phyloP scores from a whole-genome alignment of 192 early-diverging fungal genomes.

The Phlyctochytrium bullatum region DNA sequence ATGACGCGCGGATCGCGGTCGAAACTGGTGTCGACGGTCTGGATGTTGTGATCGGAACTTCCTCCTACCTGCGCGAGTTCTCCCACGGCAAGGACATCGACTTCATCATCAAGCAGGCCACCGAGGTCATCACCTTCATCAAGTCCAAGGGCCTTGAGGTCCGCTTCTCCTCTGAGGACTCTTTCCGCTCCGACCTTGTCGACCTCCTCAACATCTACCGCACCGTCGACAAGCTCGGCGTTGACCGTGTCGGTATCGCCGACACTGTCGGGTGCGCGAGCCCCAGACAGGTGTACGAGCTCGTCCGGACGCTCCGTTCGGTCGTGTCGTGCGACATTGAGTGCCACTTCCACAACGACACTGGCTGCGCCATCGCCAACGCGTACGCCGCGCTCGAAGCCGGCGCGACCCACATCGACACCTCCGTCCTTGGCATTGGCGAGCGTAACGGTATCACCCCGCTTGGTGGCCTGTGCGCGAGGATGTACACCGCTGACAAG shows the following conservation, averaged over 20 bases:
- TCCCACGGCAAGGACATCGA: conserved; percentile 99
- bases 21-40: conserved; percentile 97
- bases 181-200: conserved; percentile 95
- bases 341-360: conserved; percentile 99
- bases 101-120: conserved; percentile 93
- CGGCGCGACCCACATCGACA: conserved; percentile 98
- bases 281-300: conserved; percentile 96
- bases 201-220: conserved; percentile 96
- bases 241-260: conserved; percentile 97
- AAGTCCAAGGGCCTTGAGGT: conserved; percentile 95
- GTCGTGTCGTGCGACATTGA: conserved; percentile 99
- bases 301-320: conserved; percentile 90
- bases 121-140: conserved; percentile 94
- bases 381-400: conserved; percentile 95
- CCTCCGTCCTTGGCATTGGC: conserved; percentile 95
- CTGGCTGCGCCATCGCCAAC: conserved; percentile 98
- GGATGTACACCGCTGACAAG: conserved; percentile 88
- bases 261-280: conserved; percentile 99
- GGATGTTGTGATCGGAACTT: conserved; percentile 97
- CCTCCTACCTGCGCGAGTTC: conserved; percentile 93
- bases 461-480: conserved; percentile 89
- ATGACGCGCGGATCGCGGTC: conserved; percentile 93
- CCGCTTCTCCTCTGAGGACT: conserved; percentile 97
- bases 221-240: conserved; percentile 95
- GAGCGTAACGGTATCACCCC: conserved; percentile 98